Conservation (phyloP, 2,329 filamentous ascomycete genomes). For the Myriosclerotinia curreyana region DNA sequence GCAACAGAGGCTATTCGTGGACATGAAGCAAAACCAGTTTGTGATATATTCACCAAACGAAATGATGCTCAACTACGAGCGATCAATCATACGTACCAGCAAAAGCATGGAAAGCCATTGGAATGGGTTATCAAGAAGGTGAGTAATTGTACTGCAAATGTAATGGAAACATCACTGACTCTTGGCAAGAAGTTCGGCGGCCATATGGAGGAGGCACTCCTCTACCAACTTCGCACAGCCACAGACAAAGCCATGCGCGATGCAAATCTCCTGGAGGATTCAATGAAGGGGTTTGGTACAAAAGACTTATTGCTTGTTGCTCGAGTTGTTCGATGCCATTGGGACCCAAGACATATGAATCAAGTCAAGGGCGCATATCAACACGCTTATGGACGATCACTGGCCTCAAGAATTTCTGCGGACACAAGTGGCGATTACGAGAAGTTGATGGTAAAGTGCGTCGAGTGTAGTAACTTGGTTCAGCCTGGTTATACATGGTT, state of each 20-base stretch:
- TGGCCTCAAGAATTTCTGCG: constrained; percentile 68
- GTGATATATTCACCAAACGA: constrained; percentile 70
- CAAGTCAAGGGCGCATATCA: constrained; percentile 77
- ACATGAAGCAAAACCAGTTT: constrained; percentile 68
- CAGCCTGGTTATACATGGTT: constrained; percentile 17
- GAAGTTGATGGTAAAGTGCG: constrained; percentile 61
- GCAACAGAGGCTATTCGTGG: constrained; percentile 71
- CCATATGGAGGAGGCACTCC: constrained; percentile 83
- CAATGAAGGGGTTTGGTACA: constrained; percentile 84
- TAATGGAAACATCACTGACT: constrained; percentile 23
- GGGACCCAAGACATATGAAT: constrained; percentile 71
- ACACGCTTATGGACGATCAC: constrained; percentile 63
- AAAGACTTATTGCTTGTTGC: constrained; percentile 77
- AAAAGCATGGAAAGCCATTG: constrained; percentile 67
- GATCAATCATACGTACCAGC: constrained; percentile 70
- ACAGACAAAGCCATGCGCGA: constrained; percentile 81
- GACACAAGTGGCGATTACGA: constrained; percentile 87
- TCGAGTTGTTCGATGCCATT: constrained; percentile 77
- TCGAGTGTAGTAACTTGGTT: constrained; percentile 13
- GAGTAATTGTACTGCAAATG: constrained; percentile 32
- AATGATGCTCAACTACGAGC: constrained; percentile 83
- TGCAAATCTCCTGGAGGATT: constrained; percentile 75
- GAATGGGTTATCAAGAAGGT: constrained; percentile 71
- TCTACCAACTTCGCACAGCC: constrained; percentile 75
- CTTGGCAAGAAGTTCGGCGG: constrained; percentile 70